Conservation (phyloP, 2,329 filamentous ascomycete genomes). For the Aspergillus thermomutatus region DNA sequence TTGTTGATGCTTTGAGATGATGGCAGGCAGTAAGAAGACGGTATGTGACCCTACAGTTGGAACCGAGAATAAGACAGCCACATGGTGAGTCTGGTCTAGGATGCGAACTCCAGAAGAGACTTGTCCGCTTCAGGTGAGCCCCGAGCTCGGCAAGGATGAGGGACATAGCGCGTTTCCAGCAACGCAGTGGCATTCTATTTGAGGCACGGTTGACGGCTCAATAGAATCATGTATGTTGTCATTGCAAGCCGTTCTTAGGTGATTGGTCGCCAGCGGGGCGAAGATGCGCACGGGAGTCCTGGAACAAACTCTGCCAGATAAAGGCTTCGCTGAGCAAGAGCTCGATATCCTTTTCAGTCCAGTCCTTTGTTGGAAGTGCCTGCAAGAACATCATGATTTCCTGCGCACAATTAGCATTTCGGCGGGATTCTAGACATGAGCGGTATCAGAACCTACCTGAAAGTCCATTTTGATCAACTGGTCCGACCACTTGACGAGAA, state of each 20-base stretch:
- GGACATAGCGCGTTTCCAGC: background rate
- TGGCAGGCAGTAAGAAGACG: background rate
- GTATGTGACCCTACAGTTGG: background rate
- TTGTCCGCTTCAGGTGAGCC: background rate
- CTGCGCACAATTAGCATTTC: conserved; percentile 45
- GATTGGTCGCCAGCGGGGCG: conserved; percentile 34
- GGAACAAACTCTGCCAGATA: conserved; percentile 97
- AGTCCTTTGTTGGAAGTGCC: conserved; percentile 83
- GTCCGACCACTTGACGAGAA: conserved; percentile 97
- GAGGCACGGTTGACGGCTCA: background rate
- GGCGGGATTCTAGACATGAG: background rate
- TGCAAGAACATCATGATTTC: conserved; percentile 99
- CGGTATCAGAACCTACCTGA: conserved; percentile 40
- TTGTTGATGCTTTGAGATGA: background rate
- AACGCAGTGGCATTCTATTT: background rate
- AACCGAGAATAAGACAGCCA: background rate
- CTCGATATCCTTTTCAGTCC: conserved; percentile 98
- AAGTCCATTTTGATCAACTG: conserved; percentile 97
- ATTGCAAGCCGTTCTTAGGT: conserved; percentile 34
- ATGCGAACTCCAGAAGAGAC: background rate
- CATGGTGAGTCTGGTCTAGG: background rate
- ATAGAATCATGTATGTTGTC: conserved; percentile 25
- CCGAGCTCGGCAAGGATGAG: background rate
- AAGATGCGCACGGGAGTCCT: conserved; percentile 88
- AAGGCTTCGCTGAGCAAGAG: conserved; percentile 92